phyloP scores from a whole-genome alignment of 2,329 filamentous ascomycete species.

The Diplocarpon mali region DNA sequence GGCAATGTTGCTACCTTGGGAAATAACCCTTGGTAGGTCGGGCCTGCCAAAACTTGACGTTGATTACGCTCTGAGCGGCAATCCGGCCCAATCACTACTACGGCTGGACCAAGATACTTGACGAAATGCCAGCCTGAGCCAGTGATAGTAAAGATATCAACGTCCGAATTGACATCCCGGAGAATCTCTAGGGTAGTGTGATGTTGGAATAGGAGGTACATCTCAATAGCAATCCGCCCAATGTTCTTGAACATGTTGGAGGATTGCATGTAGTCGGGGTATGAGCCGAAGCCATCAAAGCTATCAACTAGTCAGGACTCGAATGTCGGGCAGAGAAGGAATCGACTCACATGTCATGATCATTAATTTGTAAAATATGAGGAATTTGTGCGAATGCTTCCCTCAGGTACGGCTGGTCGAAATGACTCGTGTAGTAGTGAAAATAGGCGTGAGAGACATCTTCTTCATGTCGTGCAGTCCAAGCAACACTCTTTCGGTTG shows the following conservation, averaged over 20 bases:
- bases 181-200: conserved; percentile 92
- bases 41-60: conserved; percentile 85
- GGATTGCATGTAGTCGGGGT: conserved; percentile 96
- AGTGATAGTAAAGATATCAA: conserved; percentile 91
- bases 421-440: conserved; percentile 97
- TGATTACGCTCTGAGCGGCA: conserved; percentile 86
- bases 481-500: conserved; percentile 76
- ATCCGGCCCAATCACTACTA: conserved; percentile 83
- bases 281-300: conserved; percentile 94
- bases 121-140: conserved; percentile 98
- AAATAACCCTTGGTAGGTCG: conserved; percentile 94
- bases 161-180: conserved; percentile 76
- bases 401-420: conserved; percentile 87
- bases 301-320: conserved; percentile 34
- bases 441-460: conserved; percentile 96
- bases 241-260: conserved; percentile 98
- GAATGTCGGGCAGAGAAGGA: not conserved
- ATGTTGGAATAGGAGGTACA: conserved; percentile 97
- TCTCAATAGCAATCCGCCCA: conserved; percentile 86
- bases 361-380: conserved; percentile 83
- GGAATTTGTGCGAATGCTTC: conserved; percentile 98
- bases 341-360: conserved; percentile 85
- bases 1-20: conserved; percentile 88
- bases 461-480: conserved; percentile 92
- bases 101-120: conserved; percentile 85